Conservation (phyloP, 177 flowering plant genomes). For the Vitis hybrid region DNA sequence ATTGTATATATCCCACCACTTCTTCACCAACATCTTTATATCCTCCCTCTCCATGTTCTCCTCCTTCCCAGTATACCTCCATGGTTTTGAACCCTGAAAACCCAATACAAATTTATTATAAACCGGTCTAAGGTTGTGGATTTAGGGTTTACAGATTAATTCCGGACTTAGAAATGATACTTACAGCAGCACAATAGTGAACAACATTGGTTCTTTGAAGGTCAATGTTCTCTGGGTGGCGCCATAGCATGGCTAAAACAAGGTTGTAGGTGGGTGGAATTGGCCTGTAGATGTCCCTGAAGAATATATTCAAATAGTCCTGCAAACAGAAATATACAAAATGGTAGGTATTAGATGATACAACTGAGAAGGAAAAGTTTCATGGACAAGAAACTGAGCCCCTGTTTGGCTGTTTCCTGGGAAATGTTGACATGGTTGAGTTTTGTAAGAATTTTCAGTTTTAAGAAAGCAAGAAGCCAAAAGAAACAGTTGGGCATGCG, state of each 20-base stretch:
- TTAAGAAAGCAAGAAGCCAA: too few relatives aligned
- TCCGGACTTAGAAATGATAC: conserved; percentile 2
- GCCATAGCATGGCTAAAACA: conserved; percentile 77
- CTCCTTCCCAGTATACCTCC: conserved; percentile 34
- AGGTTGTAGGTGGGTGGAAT: conserved; percentile 62
- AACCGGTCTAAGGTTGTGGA: too few relatives aligned
- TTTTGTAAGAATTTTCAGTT: too few relatives aligned
- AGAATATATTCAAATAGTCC: conserved; percentile 76
- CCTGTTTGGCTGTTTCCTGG: too few relatives aligned
- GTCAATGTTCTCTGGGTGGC: conserved; percentile 68
- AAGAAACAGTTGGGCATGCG: too few relatives aligned
- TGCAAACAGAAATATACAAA: conserved; percentile 11
- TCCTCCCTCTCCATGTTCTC: conserved; percentile 32
- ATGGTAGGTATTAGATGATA: too few relatives aligned
- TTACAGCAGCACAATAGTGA: conserved; percentile 74
- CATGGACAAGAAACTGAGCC: too few relatives aligned
- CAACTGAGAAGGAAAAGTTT: too few relatives aligned
- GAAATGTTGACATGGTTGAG: too few relatives aligned
- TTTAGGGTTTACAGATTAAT: too few relatives aligned
- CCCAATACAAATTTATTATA: too few relatives aligned
- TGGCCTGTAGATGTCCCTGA: conserved; percentile 66
- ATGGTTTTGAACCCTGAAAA: conserved; percentile 15
- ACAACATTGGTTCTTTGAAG: conserved; percentile 60
- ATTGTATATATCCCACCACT: conserved; percentile 30
- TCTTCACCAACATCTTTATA: conserved; percentile 25